Evolutionary conservation across 2,329 filamentous ascomycete species (phyloP), one percentile per base, ranked within the genome.

Genomic region (Fusarium bulbicola): DNA sequence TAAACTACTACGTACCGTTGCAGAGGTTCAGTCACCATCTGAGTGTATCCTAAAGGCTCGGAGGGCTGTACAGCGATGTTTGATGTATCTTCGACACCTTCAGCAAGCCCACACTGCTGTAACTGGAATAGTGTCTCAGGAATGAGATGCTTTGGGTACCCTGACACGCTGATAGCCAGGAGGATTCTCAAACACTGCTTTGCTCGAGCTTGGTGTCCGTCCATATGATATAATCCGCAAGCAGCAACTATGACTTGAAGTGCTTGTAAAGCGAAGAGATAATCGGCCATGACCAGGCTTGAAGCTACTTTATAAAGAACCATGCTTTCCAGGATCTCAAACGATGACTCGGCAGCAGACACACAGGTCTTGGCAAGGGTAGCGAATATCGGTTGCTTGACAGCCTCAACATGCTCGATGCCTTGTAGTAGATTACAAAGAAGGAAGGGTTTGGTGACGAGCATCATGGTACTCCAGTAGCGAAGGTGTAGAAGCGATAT

Each of bases 231-330:
- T 4, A 57, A 1, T 7, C 54, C 54, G 1, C 54, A 57, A 4
- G 54, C 54, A 26, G 54, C 54, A 0, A 47, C 28, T 0, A 46
- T 47, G 7, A 57, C 54, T 3, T 57, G 39, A 10, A 57, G 39
- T 6, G 54, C 39, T 14, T 57, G 54, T 1, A 57, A 34, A 3
- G 39, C 28, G n/a, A 57, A 57, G 0, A 57, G 18, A 0, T 46
- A 57, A 7, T 57, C 54, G 5, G 54, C 39, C 54, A 57, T 57
- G 2, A 57, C 28, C 14, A 57, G 20, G 0, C 54, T 57, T 0
- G 54, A 57, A 5, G 54, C 54, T 0, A 57, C 54, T 0, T 57
- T 57, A 0, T 57, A 18, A 0, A 57, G n/a, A 0, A 57, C 30
- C 54, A 57, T 57, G 10, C 39, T 47, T 18, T 57, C 54, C 3